Evolutionary conservation across 1,284 basidiomycete species (phyloP), one percentile per base, ranked within the genome.

Genomic region (Pisolithus thermaeus): DNA sequence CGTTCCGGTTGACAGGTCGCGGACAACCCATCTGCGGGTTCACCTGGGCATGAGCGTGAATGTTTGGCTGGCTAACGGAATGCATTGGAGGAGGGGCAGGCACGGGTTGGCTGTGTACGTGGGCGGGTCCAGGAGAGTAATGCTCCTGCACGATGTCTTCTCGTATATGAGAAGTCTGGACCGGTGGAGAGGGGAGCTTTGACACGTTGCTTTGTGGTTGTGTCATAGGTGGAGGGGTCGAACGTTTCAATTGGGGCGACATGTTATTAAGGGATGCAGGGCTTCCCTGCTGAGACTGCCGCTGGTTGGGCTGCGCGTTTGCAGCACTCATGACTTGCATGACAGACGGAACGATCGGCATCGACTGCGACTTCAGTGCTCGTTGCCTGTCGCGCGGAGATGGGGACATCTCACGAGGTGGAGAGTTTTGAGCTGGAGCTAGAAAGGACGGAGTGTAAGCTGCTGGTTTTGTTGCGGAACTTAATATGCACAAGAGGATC

Each of bases 301-400:
- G 64, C 55, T 53, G 67, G 18, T 42, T 61, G 30, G 65, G 53
- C 51, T 70, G 70, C 59, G 62, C 53, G 56, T 66, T 50, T 58
- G 61, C 63, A 47, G 69, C 61, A 62, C 53, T 72, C 55, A 72
- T 78, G 18, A 79, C 65, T 54, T 81, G 78, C 60, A 73, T 70
- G 41, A 77, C 70, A 11, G 77, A 74, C 46, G 83, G 79, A 5
- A 81, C 78, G 61, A 79, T 67, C 52, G 83, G 79, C 72, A 85
- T 73, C 0, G 83, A 82, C 58, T 81, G 77, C 2, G 80, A 63
- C 59, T 85, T 84, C 27, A 75, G 62, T 18, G 79, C 71, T 40
- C 85, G 74, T 55, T 76, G 74, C 59, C 80, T 73, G 55, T 84
- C 79, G 48, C 78, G 77, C 36, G 86, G 85, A 3, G 86, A 87